These are phyloP conservation scores for Cercospora brassicicola DNA, from an alignment of 2,329 filamentous ascomycete genomes.

Conservation along the genomic window DNA sequence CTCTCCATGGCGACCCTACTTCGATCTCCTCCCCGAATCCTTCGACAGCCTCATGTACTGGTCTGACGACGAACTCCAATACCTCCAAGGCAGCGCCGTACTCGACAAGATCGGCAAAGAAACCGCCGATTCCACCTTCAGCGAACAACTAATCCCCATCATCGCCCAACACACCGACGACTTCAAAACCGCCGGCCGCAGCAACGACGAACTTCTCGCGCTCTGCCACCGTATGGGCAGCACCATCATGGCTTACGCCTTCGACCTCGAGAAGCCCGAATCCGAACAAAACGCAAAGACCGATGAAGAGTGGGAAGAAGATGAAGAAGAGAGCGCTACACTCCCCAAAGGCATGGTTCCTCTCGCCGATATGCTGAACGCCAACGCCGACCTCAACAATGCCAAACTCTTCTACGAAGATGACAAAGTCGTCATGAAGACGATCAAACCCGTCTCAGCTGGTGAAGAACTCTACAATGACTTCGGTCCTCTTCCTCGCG, in stretches of 20 bases:
- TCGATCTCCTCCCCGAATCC: constrained; percentile 66
- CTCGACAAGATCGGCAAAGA: constrained; percentile 72
- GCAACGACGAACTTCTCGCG: constrained; percentile 52
- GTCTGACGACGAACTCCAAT: constrained; percentile 65
- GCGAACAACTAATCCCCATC: constrained; percentile 57
- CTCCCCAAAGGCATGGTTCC: constrained; percentile 80
- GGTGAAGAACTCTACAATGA: constrained; percentile 85
- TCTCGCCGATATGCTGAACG: constrained; percentile 85
- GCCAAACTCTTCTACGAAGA: constrained; percentile 64
- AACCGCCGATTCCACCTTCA: constrained; percentile 69
- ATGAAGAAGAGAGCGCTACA: constrained; percentile 33
- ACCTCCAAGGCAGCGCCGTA: constrained; percentile 77
- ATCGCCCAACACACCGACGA: constrained; percentile 43
- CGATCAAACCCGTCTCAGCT: constrained; percentile 65
- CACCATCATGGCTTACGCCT: constrained; percentile 89
- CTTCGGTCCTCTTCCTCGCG: constrained; percentile 79
- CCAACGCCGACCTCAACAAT: constrained; percentile 80
- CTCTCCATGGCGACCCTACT: constrained; percentile 76
- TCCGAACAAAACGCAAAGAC: constrained; percentile 55
- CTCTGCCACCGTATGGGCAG: constrained; percentile 79
- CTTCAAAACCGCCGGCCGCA: constrained; percentile 45
- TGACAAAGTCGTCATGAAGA: constrained; percentile 65
- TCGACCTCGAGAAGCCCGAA: constrained; percentile 65
- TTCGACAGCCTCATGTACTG: constrained; percentile 95
- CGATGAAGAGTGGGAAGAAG: constrained; percentile 49